Evolutionary conservation across 768 basidiomycete genomes (phyloP), one percentile per base, ranked within the genome.

Genomic region (Mycena sanguinolenta): DNA sequence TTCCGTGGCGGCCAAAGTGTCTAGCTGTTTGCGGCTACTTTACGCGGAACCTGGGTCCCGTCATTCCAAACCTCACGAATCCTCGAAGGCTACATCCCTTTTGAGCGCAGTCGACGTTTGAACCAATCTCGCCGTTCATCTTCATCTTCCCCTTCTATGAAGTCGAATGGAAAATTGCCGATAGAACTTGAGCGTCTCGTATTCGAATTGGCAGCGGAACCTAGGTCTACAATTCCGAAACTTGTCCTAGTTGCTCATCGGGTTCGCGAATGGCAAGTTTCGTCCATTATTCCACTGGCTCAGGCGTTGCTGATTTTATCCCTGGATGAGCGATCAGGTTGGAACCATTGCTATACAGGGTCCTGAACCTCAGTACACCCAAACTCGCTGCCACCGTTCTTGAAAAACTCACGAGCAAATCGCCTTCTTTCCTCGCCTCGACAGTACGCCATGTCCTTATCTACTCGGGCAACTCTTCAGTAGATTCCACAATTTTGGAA

Each of bases 221-320:
- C 14, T 39, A 10, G 4, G 17, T 30, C 63, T 3, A 13, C 2
- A 30, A 63, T 63, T 12, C 63, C 52, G 7, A 16, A 23, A 5
- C 63, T 63, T 42, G 2, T 54, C 25, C 63, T 53, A 12, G 63
- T 63, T 17, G 63, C 63, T 55, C 63, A 55, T 2, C 52, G 63
- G 25, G 61, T 53, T 39, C 61, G 34, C 23, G 23, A 25, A 23
- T 63, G 61, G 61, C n/a, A 39, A 50, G 49, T 38, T 53, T 30
- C 13, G 10, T 25, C 21, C 46, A 17, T 21, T 44, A 17, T 21
- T 44, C 8, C 9, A 27, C 16, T 19, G 16, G 17, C 59, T 34
- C 6, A 8, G 3, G 34, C 9, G 17, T 49, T 4, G 9, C 23
- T 30, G n/a, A 17, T 21, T 4, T 16, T 13, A 34, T 64, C 30